These are phyloP conservation scores for Aureobasidium subglaciale DNA, from an alignment of 2,329 filamentous ascomycete species.

Conservation along the genomic window DNA sequence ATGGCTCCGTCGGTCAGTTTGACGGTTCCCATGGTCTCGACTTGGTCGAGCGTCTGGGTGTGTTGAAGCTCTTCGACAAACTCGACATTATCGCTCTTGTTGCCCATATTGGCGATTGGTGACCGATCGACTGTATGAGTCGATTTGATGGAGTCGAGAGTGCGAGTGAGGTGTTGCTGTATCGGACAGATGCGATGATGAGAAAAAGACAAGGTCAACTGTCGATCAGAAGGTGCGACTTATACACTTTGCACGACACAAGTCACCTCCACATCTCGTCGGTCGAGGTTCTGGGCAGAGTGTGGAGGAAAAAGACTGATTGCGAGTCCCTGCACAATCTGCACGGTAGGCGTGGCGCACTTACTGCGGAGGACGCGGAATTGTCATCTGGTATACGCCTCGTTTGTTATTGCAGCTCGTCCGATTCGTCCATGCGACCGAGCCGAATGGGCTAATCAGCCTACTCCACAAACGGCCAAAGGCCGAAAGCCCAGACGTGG, in stretches of 20 bases:
- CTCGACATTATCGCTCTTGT: constrained; percentile 16
- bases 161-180: background rate
- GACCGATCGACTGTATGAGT: background rate
- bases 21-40: constrained; percentile 26
- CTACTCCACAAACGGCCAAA: too few relatives aligned
- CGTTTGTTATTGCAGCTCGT: background rate
- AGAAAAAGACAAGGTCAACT: background rate
- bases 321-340: background rate
- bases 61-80: constrained; percentile 13
- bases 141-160: too few relatives aligned
- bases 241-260: constrained; percentile 4
- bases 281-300: background rate
- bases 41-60: constrained; percentile 12
- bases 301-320: constrained; percentile 4
- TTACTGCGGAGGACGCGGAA: background rate
- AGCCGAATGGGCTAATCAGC: too few relatives aligned
- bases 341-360: background rate
- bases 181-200: background rate
- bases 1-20: constrained; percentile 25
- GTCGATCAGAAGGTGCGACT: constrained; percentile 5
- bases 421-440: constrained; percentile 1
- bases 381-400: background rate
- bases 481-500: background rate
- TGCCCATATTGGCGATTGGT: background rate
- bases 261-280: background rate